These are phyloP conservation scores for Hemisphaericaspora xylanilytica DNA, from an alignment of 1,139 yeast species.

Conservation along the genomic window DNA sequence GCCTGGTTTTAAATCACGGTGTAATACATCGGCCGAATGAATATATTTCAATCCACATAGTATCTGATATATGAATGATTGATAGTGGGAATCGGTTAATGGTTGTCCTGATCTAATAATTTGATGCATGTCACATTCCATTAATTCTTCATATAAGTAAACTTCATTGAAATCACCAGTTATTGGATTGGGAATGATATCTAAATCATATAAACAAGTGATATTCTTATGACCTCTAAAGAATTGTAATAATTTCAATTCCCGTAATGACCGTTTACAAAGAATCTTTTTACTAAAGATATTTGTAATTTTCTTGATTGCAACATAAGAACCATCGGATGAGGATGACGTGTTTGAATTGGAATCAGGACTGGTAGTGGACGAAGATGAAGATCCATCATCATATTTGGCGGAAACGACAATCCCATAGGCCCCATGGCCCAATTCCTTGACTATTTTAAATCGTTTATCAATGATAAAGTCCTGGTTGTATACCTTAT, in stretches of 20 bases:
- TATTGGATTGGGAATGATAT: conserved; percentile 74
- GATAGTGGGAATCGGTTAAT: conserved; percentile 91
- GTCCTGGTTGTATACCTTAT: conserved; percentile 80
- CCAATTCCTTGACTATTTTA: conserved; percentile 83
- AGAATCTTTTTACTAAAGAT: conserved; percentile 84
- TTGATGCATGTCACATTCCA: conserved; percentile 99
- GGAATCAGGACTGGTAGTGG: conserved; percentile 9
- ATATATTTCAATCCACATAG: conserved; percentile 84
- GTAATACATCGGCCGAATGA: conserved; percentile 93
- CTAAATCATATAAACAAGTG: conserved; percentile 90
- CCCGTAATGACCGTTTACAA: conserved; percentile 87
- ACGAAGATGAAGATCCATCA: conserved; percentile 49
- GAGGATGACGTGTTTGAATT: conserved; percentile 11
- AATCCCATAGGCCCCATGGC: conserved; percentile 96
- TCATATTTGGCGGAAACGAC: conserved; percentile 93
- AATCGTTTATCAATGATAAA: conserved; percentile 84
- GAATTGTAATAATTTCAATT: conserved; percentile 80
- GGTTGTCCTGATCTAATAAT: conserved; percentile 93
- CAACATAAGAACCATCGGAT: conserved; percentile 53
- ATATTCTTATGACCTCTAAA: conserved; percentile 92
- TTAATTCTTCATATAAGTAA: conserved; percentile 86
- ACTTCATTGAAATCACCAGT: conserved; percentile 81
- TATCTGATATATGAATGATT: conserved; percentile 87
- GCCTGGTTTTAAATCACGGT: conserved; percentile 93
- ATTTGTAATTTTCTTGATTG: conserved; percentile 91